Evolutionary conservation across 2,329 filamentous ascomycete species (phyloP).

Genomic region (Penicillium sumatraense): DNA sequence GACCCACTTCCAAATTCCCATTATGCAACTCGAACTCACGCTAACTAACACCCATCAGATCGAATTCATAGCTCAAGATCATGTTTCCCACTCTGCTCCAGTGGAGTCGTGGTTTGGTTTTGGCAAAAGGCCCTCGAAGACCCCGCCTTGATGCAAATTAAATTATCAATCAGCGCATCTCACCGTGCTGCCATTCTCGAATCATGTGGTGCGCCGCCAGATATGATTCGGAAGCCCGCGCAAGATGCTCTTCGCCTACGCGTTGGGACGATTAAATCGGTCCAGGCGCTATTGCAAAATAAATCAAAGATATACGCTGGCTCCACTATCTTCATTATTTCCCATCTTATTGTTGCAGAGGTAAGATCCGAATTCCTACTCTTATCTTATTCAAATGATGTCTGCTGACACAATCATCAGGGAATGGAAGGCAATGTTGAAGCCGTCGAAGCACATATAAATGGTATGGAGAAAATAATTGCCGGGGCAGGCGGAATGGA

Average conservation of each 20-base stretch:
- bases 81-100: constrained; percentile 24
- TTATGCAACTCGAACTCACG: neutral
- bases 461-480: constrained; percentile 18
- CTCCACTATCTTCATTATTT: constrained; percentile 20
- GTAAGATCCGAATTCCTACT: constrained; percentile 1
- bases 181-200: constrained; percentile 21
- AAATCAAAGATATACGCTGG: constrained; percentile 17
- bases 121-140: constrained; percentile 20
- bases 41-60: constrained; percentile 11
- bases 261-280: constrained; percentile 19
- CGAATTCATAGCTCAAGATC: constrained; percentile 18
- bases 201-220: constrained; percentile 13
- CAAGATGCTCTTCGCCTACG: constrained; percentile 22
- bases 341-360: constrained; percentile 21
- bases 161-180: constrained; percentile 22
- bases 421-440: constrained; percentile 20
- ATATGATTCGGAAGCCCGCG: constrained; percentile 12
- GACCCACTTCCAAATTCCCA: neutral
- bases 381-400: neutral
- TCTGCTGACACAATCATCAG: constrained; percentile 6
- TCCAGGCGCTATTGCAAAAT: constrained; percentile 18
- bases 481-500: constrained; percentile 19
- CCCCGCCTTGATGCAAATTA: constrained; percentile 22
- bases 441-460: constrained; percentile 19
- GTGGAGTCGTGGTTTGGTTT: constrained; percentile 21